Percentiles rank a stretch among this genome's conserved stretches.
Evolutionary conservation across 2,329 filamentous ascomycete genomes (phyloP).

Genomic region (Talaromyces sp.): DNA sequence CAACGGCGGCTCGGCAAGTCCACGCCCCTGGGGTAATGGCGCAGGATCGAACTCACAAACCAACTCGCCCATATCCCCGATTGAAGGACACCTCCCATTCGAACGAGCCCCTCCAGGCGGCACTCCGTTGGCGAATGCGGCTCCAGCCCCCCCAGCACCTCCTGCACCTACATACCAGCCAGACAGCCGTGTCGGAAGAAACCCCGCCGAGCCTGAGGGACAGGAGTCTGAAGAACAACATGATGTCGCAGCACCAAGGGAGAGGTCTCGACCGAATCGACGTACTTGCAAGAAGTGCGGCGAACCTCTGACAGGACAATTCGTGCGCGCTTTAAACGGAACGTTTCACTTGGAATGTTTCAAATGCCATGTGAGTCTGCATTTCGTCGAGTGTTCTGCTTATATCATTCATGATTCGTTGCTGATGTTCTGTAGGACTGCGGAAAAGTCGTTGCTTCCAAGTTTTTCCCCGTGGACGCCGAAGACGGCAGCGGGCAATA

Average conservation of each 20-base stretch:
- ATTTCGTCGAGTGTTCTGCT: too few relatives aligned
- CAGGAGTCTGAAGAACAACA: slow-evolving; percentile 31
- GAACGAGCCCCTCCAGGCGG: slow-evolving; percentile 21
- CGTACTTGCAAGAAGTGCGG: slow-evolving; percentile 80
- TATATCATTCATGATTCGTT: slow-evolving; percentile 22
- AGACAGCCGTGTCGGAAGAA: slow-evolving; percentile 28
- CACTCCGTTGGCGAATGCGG: slow-evolving; percentile 6
- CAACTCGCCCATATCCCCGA: slow-evolving; percentile 41
- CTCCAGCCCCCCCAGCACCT: slow-evolving; percentile 4
- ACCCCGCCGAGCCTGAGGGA: slow-evolving; percentile 24
- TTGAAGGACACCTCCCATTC: slow-evolving; percentile 34
- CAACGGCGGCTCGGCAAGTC: slow-evolving; percentile 33
- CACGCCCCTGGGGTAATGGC: slow-evolving; percentile 35
- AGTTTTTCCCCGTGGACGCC: slow-evolving; percentile 96
- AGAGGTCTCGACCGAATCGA: slow-evolving; percentile 34
- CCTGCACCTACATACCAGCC: slow-evolving; percentile 19
- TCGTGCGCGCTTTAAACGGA: slow-evolving; percentile 86
- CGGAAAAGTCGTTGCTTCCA: slow-evolving; percentile 92
- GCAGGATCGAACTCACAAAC: slow-evolving; percentile 34
- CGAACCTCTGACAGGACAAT: slow-evolving; percentile 85
- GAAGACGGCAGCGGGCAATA: slow-evolving; percentile 80
- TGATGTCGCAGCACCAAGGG: slow-evolving; percentile 34
- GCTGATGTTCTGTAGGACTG: slow-evolving; percentile 65
- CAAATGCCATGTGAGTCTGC: slow-evolving; percentile 80
- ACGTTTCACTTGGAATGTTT: slow-evolving; percentile 98